Evolutionary conservation across 2,329 filamentous ascomycete species (phyloP), one percentile per base, ranked within the genome.

Genomic region (Penicillium sp.): DNA sequence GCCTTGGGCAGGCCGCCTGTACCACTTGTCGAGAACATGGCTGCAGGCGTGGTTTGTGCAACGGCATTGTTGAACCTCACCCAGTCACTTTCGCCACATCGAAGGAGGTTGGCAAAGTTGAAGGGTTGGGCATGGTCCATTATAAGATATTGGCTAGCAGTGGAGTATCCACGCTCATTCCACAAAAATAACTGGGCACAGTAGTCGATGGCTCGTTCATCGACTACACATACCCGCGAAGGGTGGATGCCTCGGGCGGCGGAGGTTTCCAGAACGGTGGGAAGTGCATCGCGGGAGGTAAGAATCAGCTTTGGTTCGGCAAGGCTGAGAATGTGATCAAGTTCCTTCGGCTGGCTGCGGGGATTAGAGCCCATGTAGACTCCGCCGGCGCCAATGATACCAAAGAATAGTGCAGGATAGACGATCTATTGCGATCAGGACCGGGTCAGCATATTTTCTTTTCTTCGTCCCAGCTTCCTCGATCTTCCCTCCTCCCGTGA

Each of bases 1-100:
- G 82, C 83, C 65, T 87, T 87, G 5, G 84, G 84, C 3, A 86
- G 67, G 1, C 83, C 83, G 1, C 84, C 85, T 0, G 84, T 87
- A 1, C 84, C 84, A 43, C 79, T 83, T 56, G 79, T 84, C 63
- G 82, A 83, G 53, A 74, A 77, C 69, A 77, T 77, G 65, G 69
- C 81, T 22, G 74, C 84, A 18, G 71, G 76, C 7, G 78, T 86
- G 61, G 68, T 75, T 64, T 76, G 79, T 61, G 72, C 76, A 49
- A 59, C 68, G 21, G 52, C 65, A 56, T 74, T 71, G 54, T 78
- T 67, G 71, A 78, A 81, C 16, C 67, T 69, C 32, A 73, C 59
- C 81, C 78, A 85, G 71, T 78, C 72, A n/a, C 71, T 67, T 64
- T 80, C 75, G 13, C 77, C 75, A 58, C 77, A 67, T 22, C 67